Base-by-base conservation (phyloP, 2,329 filamentous ascomycete genomes). In the Sporothrix sp. region DNA sequence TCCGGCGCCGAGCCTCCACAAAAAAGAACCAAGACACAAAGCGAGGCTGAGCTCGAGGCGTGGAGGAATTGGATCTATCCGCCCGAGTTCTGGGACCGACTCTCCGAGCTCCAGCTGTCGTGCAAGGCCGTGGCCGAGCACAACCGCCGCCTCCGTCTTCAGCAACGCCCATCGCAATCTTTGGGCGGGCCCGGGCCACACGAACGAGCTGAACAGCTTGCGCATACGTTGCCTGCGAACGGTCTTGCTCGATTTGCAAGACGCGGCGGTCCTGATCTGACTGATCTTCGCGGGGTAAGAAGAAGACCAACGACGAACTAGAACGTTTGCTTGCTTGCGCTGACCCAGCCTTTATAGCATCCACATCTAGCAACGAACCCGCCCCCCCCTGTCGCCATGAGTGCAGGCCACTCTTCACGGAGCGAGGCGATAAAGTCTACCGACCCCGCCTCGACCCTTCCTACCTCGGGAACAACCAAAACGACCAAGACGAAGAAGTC, bases 401-500 rank as follows among this genome's bases (percentile, higher is more conserved):
- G 44, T 36, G 40, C 55, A 3, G 48, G 53, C 27, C 45, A 32
- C 16, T 53, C 53, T 28, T 54, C 46, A 39, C 53, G 32, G 53
- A 56, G 40, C 52, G 36, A 33, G 48, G 47, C 44, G 42, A 47
- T 51, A 21, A 48, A 55, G 47, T 52, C 56, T 43, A 57, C 50
- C 18, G 57, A 54, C 23, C 56, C 52, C 43, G 59, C 52, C 14
- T 58, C 54, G n/a, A 50, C 54, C 30, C 42, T 47, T 9, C 25
- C 40, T 48, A 60, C 25, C 25, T 28, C 57, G 20, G 57, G n/a
- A 56, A 35, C 37, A 9, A 57, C 43, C 43, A 62, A 48, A 27
- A 64, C 53, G 10, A 57, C 43, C 43, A 62, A 48, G 30, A 64
- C 53, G 10, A 60, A 56, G 36, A 63, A 53, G 49, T 60, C 58